Evolutionary conservation across 2,329 filamentous ascomycete species (phyloP), one percentile per base, ranked within the genome.

Genomic region (Neofusicoccum parvum): DNA sequence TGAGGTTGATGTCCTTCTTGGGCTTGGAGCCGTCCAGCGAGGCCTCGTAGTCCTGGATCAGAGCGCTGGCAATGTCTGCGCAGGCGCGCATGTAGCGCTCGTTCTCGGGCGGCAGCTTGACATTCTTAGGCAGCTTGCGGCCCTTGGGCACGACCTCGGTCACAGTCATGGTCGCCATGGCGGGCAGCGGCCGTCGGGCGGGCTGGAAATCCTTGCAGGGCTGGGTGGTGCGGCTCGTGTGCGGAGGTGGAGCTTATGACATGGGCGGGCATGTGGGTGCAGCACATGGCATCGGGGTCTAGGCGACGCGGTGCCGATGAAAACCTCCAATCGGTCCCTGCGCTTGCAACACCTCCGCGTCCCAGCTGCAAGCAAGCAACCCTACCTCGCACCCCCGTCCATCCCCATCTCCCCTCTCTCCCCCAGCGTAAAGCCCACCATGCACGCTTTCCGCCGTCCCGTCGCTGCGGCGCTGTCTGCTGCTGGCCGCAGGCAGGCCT

Each of bases 21-120:
- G 90, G 86, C 68, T 88, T 89, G 53, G 87, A 88, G 59, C 87
- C 85, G 75, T 96, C 89, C 71, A 89, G 89, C 70, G 89, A 86
- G 34, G 91, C 85, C 79, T 98, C 94, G 76, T 96, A 92, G 74
- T 98, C 94, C 75, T 97, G 92, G 72, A 99, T 97, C 54, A 99
- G 86, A 63, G 90, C 91, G 75, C 92, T 96, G 62, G 94, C 94
- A 73, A 99, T 94, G 72, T 99, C 96, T 68, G 94, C 94, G 79
- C 96, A 99, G 72, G 93, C 95, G 77, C 93, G 88, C 78, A 98
- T 87, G 78, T 92, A 97, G 62, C 95, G 89, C 81, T 99, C 95
- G 79, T 94, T 97, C 80, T 99, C 95, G 32, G 95, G 92, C 2
- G 92, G 87, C 12, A 97, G 85, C 71, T 94, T 92, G 70, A 86